Conservation (phyloP, 441 rosid genomes). For the Biscutella laevigata region DNA sequence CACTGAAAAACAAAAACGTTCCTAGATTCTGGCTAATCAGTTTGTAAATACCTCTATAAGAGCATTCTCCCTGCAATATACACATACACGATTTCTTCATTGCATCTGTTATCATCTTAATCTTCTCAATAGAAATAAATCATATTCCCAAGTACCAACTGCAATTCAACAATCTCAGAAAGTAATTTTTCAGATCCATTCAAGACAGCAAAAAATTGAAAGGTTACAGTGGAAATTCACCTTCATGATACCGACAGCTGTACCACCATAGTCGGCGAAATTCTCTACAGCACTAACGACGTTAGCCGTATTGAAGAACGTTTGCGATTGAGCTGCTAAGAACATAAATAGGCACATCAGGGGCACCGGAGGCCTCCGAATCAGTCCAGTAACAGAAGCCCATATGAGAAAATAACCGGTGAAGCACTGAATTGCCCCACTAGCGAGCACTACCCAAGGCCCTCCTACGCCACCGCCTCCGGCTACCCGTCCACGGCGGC, state of each 20-base stretch:
- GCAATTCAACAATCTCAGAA: not conserved
- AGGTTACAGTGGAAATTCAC: conserved; percentile 20
- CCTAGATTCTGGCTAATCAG: no score
- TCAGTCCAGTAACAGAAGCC: conserved; percentile 69
- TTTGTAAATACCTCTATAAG: no score
- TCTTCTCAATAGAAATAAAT: not conserved
- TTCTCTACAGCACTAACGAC: conserved; percentile 74
- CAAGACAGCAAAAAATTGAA: not conserved
- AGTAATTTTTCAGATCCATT: not conserved
- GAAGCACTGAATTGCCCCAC: conserved; percentile 64
- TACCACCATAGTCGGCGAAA: conserved; percentile 62
- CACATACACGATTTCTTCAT: no score
- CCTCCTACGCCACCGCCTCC: conserved; percentile 24
- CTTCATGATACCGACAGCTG: conserved; percentile 84
- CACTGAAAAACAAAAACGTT: no score
- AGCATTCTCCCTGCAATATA: no score
- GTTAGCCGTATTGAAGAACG: conserved; percentile 61
- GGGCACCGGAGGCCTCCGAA: conserved; percentile 55
- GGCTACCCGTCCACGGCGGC: conserved; percentile 18
- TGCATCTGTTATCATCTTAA: no score
- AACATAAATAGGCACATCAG: conserved; percentile 65
- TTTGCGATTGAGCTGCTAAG: conserved; percentile 65
- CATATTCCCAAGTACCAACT: not conserved
- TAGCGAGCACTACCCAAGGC: conserved; percentile 65
- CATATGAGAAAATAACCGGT: conserved; percentile 64